Evolutionary conservation across 2,329 filamentous ascomycete genomes (phyloP).

Genomic region (Pestalotiopsis sp.): DNA sequence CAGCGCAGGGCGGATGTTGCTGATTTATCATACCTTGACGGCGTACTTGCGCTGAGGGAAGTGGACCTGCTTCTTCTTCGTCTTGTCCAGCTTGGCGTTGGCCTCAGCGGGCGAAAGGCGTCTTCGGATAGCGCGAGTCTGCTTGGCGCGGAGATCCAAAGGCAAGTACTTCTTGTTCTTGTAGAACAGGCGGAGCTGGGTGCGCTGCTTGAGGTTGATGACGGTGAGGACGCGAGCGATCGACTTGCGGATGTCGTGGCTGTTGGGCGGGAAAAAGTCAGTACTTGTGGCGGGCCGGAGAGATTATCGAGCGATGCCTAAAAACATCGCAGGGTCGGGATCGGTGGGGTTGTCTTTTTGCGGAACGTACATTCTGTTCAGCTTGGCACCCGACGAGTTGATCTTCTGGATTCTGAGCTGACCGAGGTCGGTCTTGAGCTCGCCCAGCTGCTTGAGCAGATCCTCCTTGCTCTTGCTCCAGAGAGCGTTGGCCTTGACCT

Average conservation of each 20-base stretch:
- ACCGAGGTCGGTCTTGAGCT: constrained; percentile 95
- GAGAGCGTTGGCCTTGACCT: constrained; percentile 94
- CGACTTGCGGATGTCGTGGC: constrained; percentile 98
- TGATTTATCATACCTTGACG: constrained; percentile 77
- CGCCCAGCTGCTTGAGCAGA: constrained; percentile 89
- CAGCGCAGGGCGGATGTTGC: neutral
- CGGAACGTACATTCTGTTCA: constrained; percentile 87
- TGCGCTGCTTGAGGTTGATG: constrained; percentile 99
- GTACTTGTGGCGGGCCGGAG: constrained; percentile 17
- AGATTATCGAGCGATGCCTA: constrained; percentile 8
- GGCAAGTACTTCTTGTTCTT: constrained; percentile 99
- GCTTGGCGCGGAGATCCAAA: constrained; percentile 97
- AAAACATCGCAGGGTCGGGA: neutral
- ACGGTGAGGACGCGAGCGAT: constrained; percentile 98
- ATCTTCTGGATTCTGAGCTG: constrained; percentile 99
- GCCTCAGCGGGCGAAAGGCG: constrained; percentile 91
- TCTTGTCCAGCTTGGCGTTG: constrained; percentile 83
- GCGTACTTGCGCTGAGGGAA: constrained; percentile 99
- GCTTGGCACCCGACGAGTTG: constrained; percentile 90
- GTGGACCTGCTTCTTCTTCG: constrained; percentile 93
- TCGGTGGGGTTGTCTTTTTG: neutral
- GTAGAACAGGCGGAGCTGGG: constrained; percentile 98
- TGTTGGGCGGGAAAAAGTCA: constrained; percentile 39
- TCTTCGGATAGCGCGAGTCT: constrained; percentile 97
- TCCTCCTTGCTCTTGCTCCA: constrained; percentile 99